phyloP scores from a whole-genome alignment of 2,329 filamentous ascomycete species.

The Arthrinium puccinioides region DNA sequence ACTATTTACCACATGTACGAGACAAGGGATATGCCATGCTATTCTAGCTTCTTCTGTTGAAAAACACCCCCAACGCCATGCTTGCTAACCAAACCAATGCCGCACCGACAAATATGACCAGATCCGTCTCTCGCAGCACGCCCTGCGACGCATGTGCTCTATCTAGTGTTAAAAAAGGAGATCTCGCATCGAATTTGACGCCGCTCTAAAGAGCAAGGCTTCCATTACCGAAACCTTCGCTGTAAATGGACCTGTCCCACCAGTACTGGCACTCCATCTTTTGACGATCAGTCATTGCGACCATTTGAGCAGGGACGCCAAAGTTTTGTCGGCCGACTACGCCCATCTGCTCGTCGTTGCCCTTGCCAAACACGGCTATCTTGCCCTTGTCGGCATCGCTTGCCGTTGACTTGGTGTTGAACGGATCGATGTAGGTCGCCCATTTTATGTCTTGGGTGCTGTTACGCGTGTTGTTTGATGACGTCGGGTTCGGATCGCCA shows the following conservation, averaged over 20 bases:
- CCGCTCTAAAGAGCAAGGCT: neutral
- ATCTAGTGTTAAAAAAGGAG: no score
- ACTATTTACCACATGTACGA: no score
- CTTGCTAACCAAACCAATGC: neutral
- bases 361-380: constrained; percentile 50
- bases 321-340: constrained; percentile 20
- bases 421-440: constrained; percentile 36
- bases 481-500: constrained; percentile 17
- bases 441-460: constrained; percentile 20
- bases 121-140: no score
- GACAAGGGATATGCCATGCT: no score
- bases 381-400: constrained; percentile 19
- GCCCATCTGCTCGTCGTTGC: constrained; percentile 46
- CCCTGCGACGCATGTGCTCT: no score
- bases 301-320: constrained; percentile 37
- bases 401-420: constrained; percentile 15
- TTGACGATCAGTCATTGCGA: constrained; percentile 34
- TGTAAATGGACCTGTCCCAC: constrained; percentile 46
- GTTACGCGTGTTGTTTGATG: constrained; percentile 7
- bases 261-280: constrained; percentile 49
- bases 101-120: no score
- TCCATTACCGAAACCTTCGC: constrained; percentile 33
- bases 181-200: neutral
- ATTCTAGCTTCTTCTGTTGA: no score
- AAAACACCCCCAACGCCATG: neutral